phyloP scores from a whole-genome alignment of 176 grass and related monocot species.

The Juncus inflexus region DNA sequence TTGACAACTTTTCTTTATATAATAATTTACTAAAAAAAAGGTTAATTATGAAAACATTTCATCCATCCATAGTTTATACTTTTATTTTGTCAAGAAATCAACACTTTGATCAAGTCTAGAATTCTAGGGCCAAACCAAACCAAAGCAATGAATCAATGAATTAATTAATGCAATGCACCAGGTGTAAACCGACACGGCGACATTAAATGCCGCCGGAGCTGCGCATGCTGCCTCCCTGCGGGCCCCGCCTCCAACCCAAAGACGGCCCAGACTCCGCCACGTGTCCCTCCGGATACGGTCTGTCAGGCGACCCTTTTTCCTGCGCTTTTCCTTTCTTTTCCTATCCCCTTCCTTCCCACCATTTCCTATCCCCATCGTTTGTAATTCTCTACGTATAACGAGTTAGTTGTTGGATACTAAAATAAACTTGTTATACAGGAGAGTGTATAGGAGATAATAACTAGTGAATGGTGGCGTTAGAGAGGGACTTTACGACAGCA shows the following conservation, averaged over 20 bases:
- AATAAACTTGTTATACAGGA: not conserved
- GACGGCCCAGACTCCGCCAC: conserved; percentile 25
- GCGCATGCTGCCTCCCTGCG: conserved; percentile 17
- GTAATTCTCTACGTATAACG: not conserved
- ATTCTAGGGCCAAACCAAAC: no score
- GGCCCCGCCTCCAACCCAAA: conserved; percentile 20
- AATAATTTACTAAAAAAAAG: no score
- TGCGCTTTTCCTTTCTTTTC: conserved; percentile 5
- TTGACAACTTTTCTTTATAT: no score
- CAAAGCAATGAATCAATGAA: no score
- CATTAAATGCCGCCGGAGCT: conserved; percentile 32
- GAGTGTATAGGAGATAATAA: not conserved
- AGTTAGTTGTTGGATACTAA: no score
- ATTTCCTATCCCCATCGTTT: not conserved
- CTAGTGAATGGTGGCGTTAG: no score
- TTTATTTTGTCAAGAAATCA: no score
- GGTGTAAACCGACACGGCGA: conserved; percentile 11
- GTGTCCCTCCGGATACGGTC: conserved; percentile 30
- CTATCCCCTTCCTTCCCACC: conserved; percentile 8
- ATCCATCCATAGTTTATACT: no score
- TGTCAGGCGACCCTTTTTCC: conserved; percentile 25
- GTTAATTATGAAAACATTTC: no score
- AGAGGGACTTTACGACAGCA: conserved; percentile 5
- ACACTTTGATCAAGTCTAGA: no score
- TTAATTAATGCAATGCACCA: not conserved